Base-by-base conservation (phyloP, 257 asterid genomes). In the Vinca minor region DNA sequence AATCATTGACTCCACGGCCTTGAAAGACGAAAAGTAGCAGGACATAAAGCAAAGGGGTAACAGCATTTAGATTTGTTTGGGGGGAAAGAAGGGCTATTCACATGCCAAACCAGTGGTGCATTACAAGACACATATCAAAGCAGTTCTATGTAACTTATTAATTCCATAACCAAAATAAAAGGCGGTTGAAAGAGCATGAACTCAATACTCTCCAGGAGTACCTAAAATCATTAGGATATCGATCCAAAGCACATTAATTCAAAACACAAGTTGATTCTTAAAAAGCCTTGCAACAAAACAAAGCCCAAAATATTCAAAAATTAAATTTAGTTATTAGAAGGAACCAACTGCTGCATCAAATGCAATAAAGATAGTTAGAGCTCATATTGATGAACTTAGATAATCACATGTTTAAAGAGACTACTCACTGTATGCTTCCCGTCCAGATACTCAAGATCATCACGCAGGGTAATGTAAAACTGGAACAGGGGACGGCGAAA, bases 391-490 rank as follows among this genome's bases (percentile, higher is more conserved):
- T n/a, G n/a, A n/a, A n/a, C n/a, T n/a, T n/a, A n/a, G n/a, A n/a
- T n/a, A n/a, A n/a, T n/a, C n/a, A n/a, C n/a, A n/a, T n/a, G n/a
- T n/a, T 52, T 65, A 36, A 35, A 45, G n/a, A n/a, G n/a, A 74
- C 56, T 64, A 82, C 94, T 84, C 76, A 92, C 97, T 0, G 97
- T 83, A 70, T 93, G 97, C 79, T 93, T 93, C 71, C 90, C 96
- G 59, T 93, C 97, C 67, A 89, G 94, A 77, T 89, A 93, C 82
- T 93, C 99, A 71, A 93, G 89, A 74, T 87, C 94, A 62, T 84
- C 95, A 4, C 94, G 96, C 77, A 93, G 76, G 18, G 99, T 89
- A 77, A 89, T 59, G 75, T 93, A 93, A 82, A 93, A 93, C 99
- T 93, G 84, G 42, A 69, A 78, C n/a, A 64, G 42, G 31, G 42